phyloP scores from a whole-genome alignment of 2,329 filamentous ascomycete genomes.

The Kalmusia sp. region DNA sequence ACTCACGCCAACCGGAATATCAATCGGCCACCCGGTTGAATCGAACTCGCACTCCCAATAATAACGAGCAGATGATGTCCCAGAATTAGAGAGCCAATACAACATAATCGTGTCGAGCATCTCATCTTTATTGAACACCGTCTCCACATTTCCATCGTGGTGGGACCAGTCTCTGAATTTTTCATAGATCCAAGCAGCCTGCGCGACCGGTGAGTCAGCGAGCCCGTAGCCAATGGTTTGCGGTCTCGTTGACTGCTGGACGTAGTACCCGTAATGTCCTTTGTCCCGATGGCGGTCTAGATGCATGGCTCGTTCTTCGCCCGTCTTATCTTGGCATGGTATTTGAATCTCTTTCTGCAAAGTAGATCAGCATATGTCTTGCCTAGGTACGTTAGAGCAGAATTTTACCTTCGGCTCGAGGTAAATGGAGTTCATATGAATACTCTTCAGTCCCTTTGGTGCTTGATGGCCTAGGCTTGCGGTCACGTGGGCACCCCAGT shows the following conservation, averaged over 20 bases:
- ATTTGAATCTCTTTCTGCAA: conserved; percentile 18
- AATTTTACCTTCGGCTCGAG: conserved; percentile 16
- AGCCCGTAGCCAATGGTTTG: conserved; percentile 74
- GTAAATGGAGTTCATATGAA: conserved; percentile 19
- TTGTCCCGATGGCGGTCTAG: conserved; percentile 15
- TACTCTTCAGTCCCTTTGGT: conserved; percentile 18
- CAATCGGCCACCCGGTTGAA: conserved; percentile 25
- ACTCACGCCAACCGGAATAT: conserved; percentile 28
- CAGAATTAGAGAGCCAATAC: conserved; percentile 34
- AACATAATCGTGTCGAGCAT: conserved; percentile 34
- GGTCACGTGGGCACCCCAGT: conserved; percentile 34
- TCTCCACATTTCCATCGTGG: conserved; percentile 52
- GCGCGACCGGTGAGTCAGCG: conserved; percentile 70
- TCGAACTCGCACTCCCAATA: conserved; percentile 30
- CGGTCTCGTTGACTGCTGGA: conserved; percentile 69
- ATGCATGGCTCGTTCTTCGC: conserved; percentile 43
- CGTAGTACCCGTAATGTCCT: conserved; percentile 64
- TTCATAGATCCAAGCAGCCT: conserved; percentile 79
- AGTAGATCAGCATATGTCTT: conserved; percentile 1
- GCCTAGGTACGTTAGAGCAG: conserved; percentile 9
- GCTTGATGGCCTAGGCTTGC: conserved; percentile 16
- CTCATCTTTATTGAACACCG: conserved; percentile 31
- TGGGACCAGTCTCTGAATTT: conserved; percentile 80
- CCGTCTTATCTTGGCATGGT: conserved; percentile 11
- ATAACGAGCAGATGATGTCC: conserved; percentile 28